Evolutionary conservation across 164 flowering plant species (phyloP).

Genomic region (Buxus sempervirens): DNA sequence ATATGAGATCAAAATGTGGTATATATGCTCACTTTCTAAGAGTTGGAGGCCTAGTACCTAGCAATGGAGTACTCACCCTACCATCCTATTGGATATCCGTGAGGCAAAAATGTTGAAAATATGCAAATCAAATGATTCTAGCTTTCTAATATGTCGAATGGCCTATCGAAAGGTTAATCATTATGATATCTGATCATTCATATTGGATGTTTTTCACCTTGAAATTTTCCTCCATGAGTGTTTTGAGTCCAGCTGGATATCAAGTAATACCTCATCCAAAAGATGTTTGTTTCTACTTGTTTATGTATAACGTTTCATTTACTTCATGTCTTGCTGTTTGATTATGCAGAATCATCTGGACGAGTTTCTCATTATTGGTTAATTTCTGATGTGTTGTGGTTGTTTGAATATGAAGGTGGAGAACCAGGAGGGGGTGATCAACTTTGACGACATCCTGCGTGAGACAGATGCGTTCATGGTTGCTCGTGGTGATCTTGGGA

Average conservation of each 20-base stretch:
- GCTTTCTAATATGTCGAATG: neutral
- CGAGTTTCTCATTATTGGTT: neutral
- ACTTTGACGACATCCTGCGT: conserved; percentile 82
- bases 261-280: neutral
- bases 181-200: neutral
- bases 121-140: neutral
- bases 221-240: neutral
- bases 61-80: neutral
- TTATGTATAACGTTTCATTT: neutral
- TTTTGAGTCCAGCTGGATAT: neutral
- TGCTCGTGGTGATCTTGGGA: conserved; percentile 94
- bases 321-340: too few relatives aligned
- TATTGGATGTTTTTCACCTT: neutral
- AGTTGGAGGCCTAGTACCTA: neutral
- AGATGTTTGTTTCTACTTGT: neutral
- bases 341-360: neutral
- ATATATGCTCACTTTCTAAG: neutral
- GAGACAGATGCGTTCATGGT: conserved; percentile 90
- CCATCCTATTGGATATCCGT: neutral
- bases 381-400: neutral
- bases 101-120: neutral
- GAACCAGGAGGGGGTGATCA: conserved; percentile 86
- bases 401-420: conserved; percentile 47
- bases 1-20: too few relatives aligned
- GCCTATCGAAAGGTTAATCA: neutral